Base-by-base conservation (phyloP, 1,284 basidiomycete genomes). In the Salmacisia buchloeana region DNA sequence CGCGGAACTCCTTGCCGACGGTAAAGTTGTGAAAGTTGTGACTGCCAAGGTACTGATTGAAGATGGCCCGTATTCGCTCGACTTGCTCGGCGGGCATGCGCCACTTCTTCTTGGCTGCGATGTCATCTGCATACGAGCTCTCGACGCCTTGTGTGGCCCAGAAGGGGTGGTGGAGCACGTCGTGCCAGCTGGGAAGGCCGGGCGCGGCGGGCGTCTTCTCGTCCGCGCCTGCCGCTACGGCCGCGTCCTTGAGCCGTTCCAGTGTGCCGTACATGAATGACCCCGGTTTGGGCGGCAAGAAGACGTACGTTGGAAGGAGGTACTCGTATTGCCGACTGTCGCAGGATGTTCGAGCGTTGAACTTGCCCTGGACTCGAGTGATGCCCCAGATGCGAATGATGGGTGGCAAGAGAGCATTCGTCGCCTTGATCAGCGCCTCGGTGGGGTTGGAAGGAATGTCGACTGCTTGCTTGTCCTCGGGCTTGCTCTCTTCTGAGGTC, bases 321-420 rank as follows among this genome's bases (percentile, higher is more conserved):
- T 98, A 98, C 56, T 94, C 94, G 83, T 98, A 98, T 81, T 92
- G 90, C 64, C 94, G 86, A 69, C 92, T 94, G 80, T 97, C 94
- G 62, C 68, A 74, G 58, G 65, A 64, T 49, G 86, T 83, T 76
- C 93, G 85, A 2, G 94, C 92, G 71, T 93, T 91, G 84, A 99
- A 99, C 0, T 89, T 90, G 76, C 92, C 92, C 80, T 94, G 89
- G 0, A 89, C 89, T 64, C 94, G 85, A 45, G 91, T 88, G 76
- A 89, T 88, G 36, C 87, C 87, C 96, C 96, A 98, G 46, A 98
- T 82, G n/a, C 92, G 85, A 69, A 99, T 92, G 72, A 93, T 88
- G 1, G 87, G 85, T 1, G 96, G 94, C 12, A 99, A 83, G 73
- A 92, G 86, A 56, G 86, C 83, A 81, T 98, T 99, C 73, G 97